Evolutionary conservation across 805 yeast species (phyloP).

Genomic region (Wickerhamomyces mucosus): DNA sequence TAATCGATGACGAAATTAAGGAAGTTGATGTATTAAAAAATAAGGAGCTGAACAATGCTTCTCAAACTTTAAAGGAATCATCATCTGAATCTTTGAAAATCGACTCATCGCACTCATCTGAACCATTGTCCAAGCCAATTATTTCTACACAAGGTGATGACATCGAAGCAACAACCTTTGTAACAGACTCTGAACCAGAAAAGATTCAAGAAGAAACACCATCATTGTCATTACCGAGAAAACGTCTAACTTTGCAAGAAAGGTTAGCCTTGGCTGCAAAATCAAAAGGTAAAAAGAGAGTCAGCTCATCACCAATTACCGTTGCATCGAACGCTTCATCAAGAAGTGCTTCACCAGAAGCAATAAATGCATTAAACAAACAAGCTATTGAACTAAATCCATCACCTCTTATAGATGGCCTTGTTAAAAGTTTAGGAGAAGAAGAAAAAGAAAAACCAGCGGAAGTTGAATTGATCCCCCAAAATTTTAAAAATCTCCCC

Average conservation of each 20-base stretch:
- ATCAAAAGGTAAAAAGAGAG: slow-evolving; percentile 22
- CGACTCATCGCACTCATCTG: too few relatives aligned
- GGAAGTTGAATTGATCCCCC: slow-evolving; percentile 4
- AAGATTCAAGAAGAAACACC: too few relatives aligned
- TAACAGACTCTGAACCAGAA: too few relatives aligned
- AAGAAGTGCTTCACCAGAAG: slow-evolving; percentile 5
- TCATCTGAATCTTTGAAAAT: too few relatives aligned
- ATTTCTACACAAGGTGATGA: too few relatives aligned
- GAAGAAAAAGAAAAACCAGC: background rate
- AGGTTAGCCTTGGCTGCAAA: slow-evolving; percentile 77
- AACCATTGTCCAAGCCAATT: too few relatives aligned
- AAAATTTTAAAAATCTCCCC: slow-evolving; percentile 6
- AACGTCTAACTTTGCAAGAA: slow-evolving; percentile 73
- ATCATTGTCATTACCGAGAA: too few relatives aligned
- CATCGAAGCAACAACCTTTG: too few relatives aligned
- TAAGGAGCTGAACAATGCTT: too few relatives aligned
- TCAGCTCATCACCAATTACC: slow-evolving; percentile 8
- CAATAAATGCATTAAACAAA: background rate
- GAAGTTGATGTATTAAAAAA: too few relatives aligned
- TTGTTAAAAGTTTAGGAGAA: background rate
- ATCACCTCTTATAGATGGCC: background rate
- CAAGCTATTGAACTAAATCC: background rate
- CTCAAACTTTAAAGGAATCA: too few relatives aligned
- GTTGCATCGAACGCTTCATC: slow-evolving; percentile 1
- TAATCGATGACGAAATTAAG: too few relatives aligned